These are phyloP conservation scores for Hypsizygus ulmarius DNA, from an alignment of 1,284 basidiomycete species.

Conservation along the genomic window DNA sequence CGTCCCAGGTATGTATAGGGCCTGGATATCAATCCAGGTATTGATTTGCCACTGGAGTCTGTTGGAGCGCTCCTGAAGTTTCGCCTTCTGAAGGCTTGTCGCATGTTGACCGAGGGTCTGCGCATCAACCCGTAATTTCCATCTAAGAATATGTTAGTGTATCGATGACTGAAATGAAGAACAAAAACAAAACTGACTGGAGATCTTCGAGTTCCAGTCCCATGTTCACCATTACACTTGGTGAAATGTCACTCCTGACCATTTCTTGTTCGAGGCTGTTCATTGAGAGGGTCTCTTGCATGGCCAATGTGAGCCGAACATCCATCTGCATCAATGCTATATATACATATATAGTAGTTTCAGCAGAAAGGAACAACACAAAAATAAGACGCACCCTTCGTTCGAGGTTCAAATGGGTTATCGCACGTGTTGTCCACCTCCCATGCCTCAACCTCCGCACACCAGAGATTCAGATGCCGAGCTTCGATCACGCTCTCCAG, in stretches of 20 bases:
- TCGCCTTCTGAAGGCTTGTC: constrained; percentile 12
- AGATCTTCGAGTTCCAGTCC: constrained; percentile 9
- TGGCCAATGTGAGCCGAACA: background rate
- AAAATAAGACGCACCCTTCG: background rate
- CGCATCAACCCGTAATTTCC: background rate
- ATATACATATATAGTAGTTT: too few relatives aligned
- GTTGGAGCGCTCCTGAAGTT: constrained; percentile 4
- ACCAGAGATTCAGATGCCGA: too few relatives aligned
- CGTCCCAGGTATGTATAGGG: constrained; percentile 14
- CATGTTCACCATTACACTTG: constrained; percentile 10
- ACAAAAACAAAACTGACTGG: too few relatives aligned
- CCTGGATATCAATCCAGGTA: constrained; percentile 13
- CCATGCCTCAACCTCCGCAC: constrained; percentile 53
- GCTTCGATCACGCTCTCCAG: too few relatives aligned
- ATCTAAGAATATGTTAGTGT: too few relatives aligned
- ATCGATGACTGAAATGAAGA: too few relatives aligned
- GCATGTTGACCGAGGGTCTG: background rate
- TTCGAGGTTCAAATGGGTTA: background rate
- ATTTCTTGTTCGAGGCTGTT: background rate
- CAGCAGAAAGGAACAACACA: too few relatives aligned
- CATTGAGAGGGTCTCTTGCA: background rate
- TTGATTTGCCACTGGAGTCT: constrained; percentile 10
- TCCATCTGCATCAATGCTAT: background rate
- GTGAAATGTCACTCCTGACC: constrained; percentile 2
- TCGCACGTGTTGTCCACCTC: constrained; percentile 41